Evolutionary conservation across 257 asterid genomes (phyloP).

Genomic region (Petunia secreta): DNA sequence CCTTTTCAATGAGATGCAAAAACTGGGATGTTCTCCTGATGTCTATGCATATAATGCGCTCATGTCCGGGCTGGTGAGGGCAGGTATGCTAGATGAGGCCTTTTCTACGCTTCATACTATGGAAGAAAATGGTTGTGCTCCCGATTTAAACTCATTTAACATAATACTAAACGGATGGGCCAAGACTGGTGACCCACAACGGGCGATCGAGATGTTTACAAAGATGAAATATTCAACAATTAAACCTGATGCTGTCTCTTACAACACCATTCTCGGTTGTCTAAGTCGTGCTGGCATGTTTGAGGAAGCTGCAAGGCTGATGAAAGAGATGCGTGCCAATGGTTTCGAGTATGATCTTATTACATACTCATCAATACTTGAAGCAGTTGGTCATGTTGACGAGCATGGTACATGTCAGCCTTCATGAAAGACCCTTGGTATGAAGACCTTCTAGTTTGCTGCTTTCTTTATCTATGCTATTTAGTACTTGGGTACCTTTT

Average conservation of each 20-base stretch:
- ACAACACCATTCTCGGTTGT: slow-evolving; percentile 49
- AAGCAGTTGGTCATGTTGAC: slow-evolving; percentile 46
- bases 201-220: slow-evolving; percentile 42
- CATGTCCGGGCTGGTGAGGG: slow-evolving; percentile 54
- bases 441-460: not conserved
- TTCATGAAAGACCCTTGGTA: slow-evolving; percentile 21
- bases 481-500: not conserved
- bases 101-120: slow-evolving; percentile 40
- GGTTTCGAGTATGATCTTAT: slow-evolving; percentile 50
- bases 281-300: slow-evolving; percentile 56
- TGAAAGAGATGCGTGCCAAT: slow-evolving; percentile 49
- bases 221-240: slow-evolving; percentile 40
- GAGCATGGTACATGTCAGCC: slow-evolving; percentile 26
- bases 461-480: slow-evolving; percentile 2
- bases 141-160: slow-evolving; percentile 48
- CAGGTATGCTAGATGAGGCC: slow-evolving; percentile 46
- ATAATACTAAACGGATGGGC: slow-evolving; percentile 49
- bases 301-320: slow-evolving; percentile 56
- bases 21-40: slow-evolving; percentile 48
- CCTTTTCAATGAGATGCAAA: slow-evolving; percentile 46
- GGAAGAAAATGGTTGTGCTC: slow-evolving; percentile 45
- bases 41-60: slow-evolving; percentile 50
- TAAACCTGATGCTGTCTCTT: slow-evolving; percentile 47
- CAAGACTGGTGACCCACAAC: slow-evolving; percentile 41
- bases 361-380: slow-evolving; percentile 53